Evolutionary conservation across 108 stramenopile genomes (phyloP), one percentile per base, ranked within the genome.

Genomic region (Nannochloropsis granulata): DNA sequence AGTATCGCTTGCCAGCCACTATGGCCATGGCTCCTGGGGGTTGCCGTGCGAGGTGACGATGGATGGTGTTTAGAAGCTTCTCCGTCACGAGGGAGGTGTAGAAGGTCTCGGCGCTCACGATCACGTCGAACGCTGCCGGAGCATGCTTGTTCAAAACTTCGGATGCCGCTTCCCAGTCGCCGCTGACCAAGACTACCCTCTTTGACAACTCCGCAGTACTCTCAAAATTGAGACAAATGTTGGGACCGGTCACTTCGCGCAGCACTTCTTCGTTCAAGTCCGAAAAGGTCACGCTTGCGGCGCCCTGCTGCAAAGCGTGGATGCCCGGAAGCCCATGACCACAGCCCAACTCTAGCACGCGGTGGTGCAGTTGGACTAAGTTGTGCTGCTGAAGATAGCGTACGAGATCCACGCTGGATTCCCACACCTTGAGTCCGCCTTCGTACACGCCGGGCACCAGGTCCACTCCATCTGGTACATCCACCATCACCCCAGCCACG

Each of bases 271-370:
- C 56, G 43, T 88, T 88, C 81, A 78, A 88, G 43, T 88, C 88
- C 7, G 84, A 84, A 34, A 88, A 88, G 79, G 43, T 42, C n/a
- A 82, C 82, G n/a, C 82, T 25, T 19, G 21, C 45, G 43, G 23
- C 25, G 82, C 88, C 88, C 78, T 83, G 46, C n/a, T 26, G 84
- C 24, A 88, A 81, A 45, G 88, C 84, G 25, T 82, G 25, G 23
- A 88, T 84, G 16, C 88, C 88, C 25, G 88, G 88, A 2, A 88
- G 81, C 19, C 88, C 88, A 45, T 88, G 88, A 12, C 88, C 88
- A 26, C 88, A 88, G 44, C 88, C 88, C 25, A 88, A 45, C 88
- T 88, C 78, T 44, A 12, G 16, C 43, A 23, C 34, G 13, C 43
- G 56, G n/a, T 71, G n/a, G n/a, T 1, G 56, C 16, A n/a, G 11